A percentile compares a stretch with the other conserved stretches of the same genome.
phyloP scores from a whole-genome alignment of 1,284 basidiomycete genomes.

The Thecaphora frezii region DNA sequence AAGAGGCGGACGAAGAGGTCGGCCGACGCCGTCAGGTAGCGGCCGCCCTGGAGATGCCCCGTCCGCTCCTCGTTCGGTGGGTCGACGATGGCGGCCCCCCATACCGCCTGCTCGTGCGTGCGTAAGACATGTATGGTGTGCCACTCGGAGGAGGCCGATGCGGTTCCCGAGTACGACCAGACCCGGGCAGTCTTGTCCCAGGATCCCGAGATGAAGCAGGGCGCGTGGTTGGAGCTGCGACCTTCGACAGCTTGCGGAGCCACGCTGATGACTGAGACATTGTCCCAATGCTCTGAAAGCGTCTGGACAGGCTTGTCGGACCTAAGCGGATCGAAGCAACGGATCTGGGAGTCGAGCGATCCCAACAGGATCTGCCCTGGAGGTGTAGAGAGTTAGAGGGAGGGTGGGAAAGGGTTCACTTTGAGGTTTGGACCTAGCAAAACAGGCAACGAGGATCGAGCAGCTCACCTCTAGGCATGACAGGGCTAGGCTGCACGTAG shows the following conservation, averaged over 20 bases:
- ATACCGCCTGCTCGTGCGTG: constrained; percentile 39
- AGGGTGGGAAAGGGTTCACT: not conserved
- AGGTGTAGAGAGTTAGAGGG: not conserved
- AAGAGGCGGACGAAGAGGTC: constrained; percentile 42
- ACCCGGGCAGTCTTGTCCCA: constrained; percentile 39
- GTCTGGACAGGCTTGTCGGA: constrained; percentile 20
- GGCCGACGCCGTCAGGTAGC: constrained; percentile 37
- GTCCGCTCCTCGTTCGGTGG: constrained; percentile 1
- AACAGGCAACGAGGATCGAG: too few relatives aligned
- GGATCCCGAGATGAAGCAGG: constrained; percentile 28
- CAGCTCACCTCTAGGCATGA: not conserved
- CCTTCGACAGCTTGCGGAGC: not conserved
- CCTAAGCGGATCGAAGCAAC: constrained; percentile 30
- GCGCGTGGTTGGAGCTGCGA: not conserved
- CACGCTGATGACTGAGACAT: constrained; percentile 24
- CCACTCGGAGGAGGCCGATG: constrained; percentile 11
- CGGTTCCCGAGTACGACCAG: constrained; percentile 6
- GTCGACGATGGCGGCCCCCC: constrained; percentile 33
- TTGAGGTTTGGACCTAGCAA: not conserved
- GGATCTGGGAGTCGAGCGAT: constrained; percentile 31
- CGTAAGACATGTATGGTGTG: constrained; percentile 12
- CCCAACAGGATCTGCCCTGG: constrained; percentile 26
- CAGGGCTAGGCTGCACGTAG: constrained; percentile 7
- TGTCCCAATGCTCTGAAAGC: constrained; percentile 38
- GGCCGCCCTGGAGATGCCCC: constrained; percentile 3